Evolutionary conservation across 805 yeast species (phyloP), one percentile per base, ranked within the genome.

Genomic region (Lipomyces orientalis): DNA sequence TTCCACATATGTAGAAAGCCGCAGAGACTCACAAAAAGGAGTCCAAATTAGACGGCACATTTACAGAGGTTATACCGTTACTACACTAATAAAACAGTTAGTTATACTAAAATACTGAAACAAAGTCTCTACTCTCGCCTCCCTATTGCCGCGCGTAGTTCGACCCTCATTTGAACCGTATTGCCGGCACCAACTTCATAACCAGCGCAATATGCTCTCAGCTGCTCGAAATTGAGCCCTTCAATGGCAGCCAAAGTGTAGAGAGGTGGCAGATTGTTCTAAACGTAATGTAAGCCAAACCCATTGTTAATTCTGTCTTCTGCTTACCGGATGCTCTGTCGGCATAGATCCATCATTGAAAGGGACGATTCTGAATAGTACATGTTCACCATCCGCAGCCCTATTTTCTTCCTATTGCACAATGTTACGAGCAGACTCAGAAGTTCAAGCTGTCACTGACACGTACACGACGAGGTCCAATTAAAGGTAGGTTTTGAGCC

Each of bases 381-480:
- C 31, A 51, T 10, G 25, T 51, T 51, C 54, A 51, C 54, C 54
- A 51, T 51, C 54, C 14, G 54, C 54, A 51, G 31, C 33, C 54
- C 54, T 22, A 51, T 51, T 51, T 51, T 19, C 54, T 51, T 51
- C 54, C 54, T 25, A 51, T 10, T 51, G 54, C 54, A 51, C 25
- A 51, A 25, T 51, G 54, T 51, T 51, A 51, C 54, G n/a, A 25
- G 54, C 54, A 51, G 54, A 51, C 14, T 51, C 54, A 51, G 54
- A 51, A 51, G 54, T 51, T 51, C 31, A 51, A 51, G 12, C 46
- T 51, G 25, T 51, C 54, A 25, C 54, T 51, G 54, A 51, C 54
- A 12, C 54, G 54, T 51, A 10, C 54, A 51, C 54, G 54, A 51
- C 54, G 54, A 51, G 54, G 54, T 51, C 54, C 54, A 51, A 51